Percentiles rank a stretch among this genome's conserved stretches.
phyloP scores from a whole-genome alignment of 495 filamentous ascomycete species.

The Xylaria scruposa region DNA sequence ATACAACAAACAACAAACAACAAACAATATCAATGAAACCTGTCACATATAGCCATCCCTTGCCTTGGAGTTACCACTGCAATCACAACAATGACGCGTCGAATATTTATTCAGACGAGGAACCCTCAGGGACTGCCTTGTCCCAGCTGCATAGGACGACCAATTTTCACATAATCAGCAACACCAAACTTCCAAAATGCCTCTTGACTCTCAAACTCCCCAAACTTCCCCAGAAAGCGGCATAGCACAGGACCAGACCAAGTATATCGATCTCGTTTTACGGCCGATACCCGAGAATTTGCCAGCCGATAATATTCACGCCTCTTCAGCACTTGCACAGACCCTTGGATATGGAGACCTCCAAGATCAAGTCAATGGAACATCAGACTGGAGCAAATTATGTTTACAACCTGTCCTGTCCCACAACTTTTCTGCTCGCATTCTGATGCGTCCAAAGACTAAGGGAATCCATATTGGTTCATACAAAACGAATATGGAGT shows the following conservation, averaged over 20 bases:
- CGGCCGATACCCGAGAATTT: background rate
- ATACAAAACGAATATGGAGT: background rate
- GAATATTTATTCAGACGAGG: background rate
- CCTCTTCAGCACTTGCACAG: background rate
- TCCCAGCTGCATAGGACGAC: no score
- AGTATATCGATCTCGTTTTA: background rate
- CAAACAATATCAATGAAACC: no score
- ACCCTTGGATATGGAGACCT: background rate
- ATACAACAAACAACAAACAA: background rate
- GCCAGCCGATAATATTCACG: background rate
- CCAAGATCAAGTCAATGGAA: background rate
- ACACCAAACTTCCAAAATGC: background rate
- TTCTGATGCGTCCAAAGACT: conserved; percentile 5
- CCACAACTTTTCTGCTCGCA: background rate
- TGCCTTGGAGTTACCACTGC: background rate
- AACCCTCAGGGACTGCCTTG: background rate
- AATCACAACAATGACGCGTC: background rate
- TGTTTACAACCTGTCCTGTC: background rate
- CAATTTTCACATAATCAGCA: background rate
- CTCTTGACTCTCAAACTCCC: background rate
- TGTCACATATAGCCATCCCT: background rate
- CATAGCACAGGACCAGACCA: background rate
- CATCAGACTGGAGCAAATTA: background rate
- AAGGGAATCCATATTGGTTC: background rate
- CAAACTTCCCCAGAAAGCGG: background rate